Percentiles rank a stretch among this genome's conserved stretches.
Evolutionary conservation across 768 basidiomycete species (phyloP).

Genomic region (Astraeus odoratus): DNA sequence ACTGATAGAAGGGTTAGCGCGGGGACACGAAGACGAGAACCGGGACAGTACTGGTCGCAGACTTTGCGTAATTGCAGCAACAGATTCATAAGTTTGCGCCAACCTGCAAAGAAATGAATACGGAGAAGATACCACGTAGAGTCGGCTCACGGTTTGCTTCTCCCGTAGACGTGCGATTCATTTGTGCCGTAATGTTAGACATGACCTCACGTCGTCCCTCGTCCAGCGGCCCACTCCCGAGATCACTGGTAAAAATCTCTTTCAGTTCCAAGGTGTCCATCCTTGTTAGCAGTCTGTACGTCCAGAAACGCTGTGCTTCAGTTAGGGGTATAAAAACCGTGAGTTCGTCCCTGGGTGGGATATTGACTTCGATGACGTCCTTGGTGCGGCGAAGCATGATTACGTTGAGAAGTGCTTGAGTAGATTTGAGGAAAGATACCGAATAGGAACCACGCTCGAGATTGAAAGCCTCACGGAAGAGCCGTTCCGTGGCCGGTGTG

Average conservation of each 20-base stretch:
- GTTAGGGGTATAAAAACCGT: constrained; percentile 52
- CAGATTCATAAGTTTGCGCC: constrained; percentile 57
- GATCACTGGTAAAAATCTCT: constrained; percentile 37
- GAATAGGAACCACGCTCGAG: constrained; percentile 47
- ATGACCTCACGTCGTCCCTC: constrained; percentile 36
- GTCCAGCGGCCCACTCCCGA: constrained; percentile 23
- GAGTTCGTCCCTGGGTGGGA: constrained; percentile 53
- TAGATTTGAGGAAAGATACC: constrained; percentile 39
- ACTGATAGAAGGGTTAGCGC: constrained; percentile 23
- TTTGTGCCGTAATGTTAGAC: constrained; percentile 32
- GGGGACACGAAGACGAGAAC: neutral
- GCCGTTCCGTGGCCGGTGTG: constrained; percentile 36
- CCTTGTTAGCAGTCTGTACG: constrained; percentile 45
- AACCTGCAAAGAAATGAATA: constrained; percentile 30
- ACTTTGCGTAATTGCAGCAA: constrained; percentile 64
- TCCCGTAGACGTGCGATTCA: constrained; percentile 25
- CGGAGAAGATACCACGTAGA: neutral
- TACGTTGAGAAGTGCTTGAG: constrained; percentile 40
- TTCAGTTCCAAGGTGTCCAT: constrained; percentile 43
- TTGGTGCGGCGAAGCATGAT: constrained; percentile 62
- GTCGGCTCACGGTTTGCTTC: constrained; percentile 24
- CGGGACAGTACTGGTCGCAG: constrained; percentile 52
- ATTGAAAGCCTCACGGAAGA: constrained; percentile 49
- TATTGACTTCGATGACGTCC: constrained; percentile 37
- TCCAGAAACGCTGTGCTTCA: constrained; percentile 60